These are phyloP conservation scores for barley (Hordeum vulgare) DNA, from an alignment of 176 grass and related monocot genomes.

Conservation along the genomic window MorexV3_pseudomolecules_assembly NC_058519.1:158810897-158811396, in stretches of 20 bases:
- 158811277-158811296: conserved; percentile 73
- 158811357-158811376: conserved; percentile 87
- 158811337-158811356: conserved; percentile 87
- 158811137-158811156: conserved; percentile 84
- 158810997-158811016: not conserved
- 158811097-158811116: conserved; percentile 22
- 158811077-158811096: not conserved
- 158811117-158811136: conserved; percentile 68
- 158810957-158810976: conserved; percentile 15
- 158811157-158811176: conserved; percentile 31
- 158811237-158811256: conserved; percentile 58
- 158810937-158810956: conserved; percentile 11
- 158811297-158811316: conserved; percentile 90
- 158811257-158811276: conserved; percentile 75
- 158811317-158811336: conserved; percentile 48
- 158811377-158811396: conserved; percentile 74
- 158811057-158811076: not conserved
- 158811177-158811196: conserved; percentile 14
- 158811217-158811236: conserved; percentile 10
- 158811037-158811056: not conserved
- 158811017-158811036: not conserved
- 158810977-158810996: not conserved
- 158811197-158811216: conserved; percentile 23
- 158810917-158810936: conserved; percentile 46
- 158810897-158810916: conserved; percentile 65